Percentiles rank a stretch among this genome's conserved stretches.
These are phyloP conservation scores for Termitomyces sp. DNA, from an alignment of 768 basidiomycete genomes.

Conservation along the genomic window DNA sequence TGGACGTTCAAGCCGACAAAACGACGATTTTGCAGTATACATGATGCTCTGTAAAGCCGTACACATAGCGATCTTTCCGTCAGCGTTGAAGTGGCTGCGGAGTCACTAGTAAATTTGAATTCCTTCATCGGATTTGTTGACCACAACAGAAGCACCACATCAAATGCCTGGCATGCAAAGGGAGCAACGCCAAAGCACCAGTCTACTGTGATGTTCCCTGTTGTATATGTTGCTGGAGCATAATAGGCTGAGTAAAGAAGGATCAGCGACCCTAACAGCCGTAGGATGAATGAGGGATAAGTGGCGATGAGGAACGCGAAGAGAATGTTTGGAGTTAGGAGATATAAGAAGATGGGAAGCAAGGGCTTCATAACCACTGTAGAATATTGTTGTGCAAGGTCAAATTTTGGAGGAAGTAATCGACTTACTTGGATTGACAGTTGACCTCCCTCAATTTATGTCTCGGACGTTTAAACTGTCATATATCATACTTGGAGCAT, in stretches of 20 bases:
- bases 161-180: neutral
- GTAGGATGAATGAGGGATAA: neutral
- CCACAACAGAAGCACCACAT: conserved; percentile 3
- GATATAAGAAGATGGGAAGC: conserved; percentile 1
- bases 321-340: conserved; percentile 3
- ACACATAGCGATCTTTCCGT: neutral
- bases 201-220: neutral
- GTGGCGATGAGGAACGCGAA: conserved; percentile 3
- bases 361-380: conserved; percentile 1
- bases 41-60: neutral
- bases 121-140: conserved; percentile 5
- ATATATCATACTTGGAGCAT: no score
- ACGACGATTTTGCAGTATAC: conserved; percentile 4
- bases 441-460: no score
- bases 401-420: neutral
- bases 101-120: neutral
- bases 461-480: no score
- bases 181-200: conserved; percentile 1
- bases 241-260: conserved; percentile 3
- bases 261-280: conserved; percentile 1
- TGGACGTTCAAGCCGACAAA: conserved; percentile 7
- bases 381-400: neutral
- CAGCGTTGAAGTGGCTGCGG: neutral
- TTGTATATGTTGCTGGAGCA: conserved; percentile 3
- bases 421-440: no score